Evolutionary conservation across 225 moss, liverwort and hornwort genomes (phyloP).

Genomic region (Neckera pumila): DNA sequence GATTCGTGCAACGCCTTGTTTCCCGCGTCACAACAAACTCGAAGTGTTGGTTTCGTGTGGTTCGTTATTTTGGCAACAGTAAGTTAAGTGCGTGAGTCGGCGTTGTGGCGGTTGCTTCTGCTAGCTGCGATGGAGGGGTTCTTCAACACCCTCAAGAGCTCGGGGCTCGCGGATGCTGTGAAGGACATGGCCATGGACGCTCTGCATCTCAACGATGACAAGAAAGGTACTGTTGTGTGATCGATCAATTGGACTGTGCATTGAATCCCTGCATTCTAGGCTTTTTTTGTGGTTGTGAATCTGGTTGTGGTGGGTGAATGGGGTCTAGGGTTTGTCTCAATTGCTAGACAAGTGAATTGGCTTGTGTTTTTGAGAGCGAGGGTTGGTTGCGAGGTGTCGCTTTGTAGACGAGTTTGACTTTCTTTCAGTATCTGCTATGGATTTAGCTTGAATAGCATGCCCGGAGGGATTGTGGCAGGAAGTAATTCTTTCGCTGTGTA

Average conservation of each 20-base stretch:
- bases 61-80: not conserved
- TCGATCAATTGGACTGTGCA: not conserved
- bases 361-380: not conserved
- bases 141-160: slow-evolving; percentile 27
- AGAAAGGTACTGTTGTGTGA: not conserved
- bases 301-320: not conserved
- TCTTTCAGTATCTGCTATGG: not conserved
- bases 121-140: slow-evolving; percentile 24
- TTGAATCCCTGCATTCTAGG: not conserved
- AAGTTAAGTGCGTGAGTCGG: not conserved
- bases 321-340: not conserved
- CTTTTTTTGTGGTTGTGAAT: not conserved
- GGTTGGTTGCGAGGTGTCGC: not conserved
- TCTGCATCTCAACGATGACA: slow-evolving; percentile 28
- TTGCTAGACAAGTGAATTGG: not conserved
- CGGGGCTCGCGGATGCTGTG: slow-evolving; percentile 22
- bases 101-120: not conserved
- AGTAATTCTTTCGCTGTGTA: not conserved
- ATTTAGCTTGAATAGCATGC: not conserved
- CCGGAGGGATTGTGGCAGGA: not conserved
- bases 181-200: slow-evolving; percentile 39
- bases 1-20: not conserved
- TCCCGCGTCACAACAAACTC: not conserved
- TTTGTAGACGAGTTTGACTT: not conserved
- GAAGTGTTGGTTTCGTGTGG: not conserved